A percentile compares a stretch with the other conserved stretches of the same genome.
phyloP scores from a whole-genome alignment of 1,284 basidiomycete species.

The Pseudozyma hubeiensis region DNA sequence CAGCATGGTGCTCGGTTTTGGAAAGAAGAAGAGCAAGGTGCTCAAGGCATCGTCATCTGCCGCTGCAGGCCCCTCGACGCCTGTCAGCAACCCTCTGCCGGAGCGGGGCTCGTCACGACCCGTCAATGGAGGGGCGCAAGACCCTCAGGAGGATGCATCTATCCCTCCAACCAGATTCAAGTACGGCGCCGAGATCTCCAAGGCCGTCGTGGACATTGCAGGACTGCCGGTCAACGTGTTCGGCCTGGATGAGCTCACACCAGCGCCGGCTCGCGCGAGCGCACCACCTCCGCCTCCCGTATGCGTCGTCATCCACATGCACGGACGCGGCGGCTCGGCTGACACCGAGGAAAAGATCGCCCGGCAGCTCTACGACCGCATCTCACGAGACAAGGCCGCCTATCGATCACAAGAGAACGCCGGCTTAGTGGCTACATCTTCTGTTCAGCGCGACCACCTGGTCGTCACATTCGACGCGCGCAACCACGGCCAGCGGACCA shows the following conservation, averaged over 20 bases:
- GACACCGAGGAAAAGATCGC: slow-evolving; percentile 59
- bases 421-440: slow-evolving; percentile 19
- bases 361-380: slow-evolving; percentile 57
- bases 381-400: slow-evolving; percentile 28
- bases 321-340: slow-evolving; percentile 62
- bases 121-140: neutral
- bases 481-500: slow-evolving; percentile 68
- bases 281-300: slow-evolving; percentile 57
- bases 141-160: slow-evolving; percentile 2
- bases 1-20: slow-evolving; percentile 33
- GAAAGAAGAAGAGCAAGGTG: slow-evolving; percentile 39
- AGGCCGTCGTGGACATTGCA: slow-evolving; percentile 49
- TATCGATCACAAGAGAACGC: slow-evolving; percentile 19
- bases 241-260: slow-evolving; percentile 60
- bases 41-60: slow-evolving; percentile 13
- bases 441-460: slow-evolving; percentile 58
- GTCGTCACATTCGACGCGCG: slow-evolving; percentile 69
- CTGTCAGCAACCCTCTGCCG: neutral
- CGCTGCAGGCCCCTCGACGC: slow-evolving; percentile 4
- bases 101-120: slow-evolving; percentile 16
- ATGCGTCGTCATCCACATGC: slow-evolving; percentile 61
- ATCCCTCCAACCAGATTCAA: slow-evolving; percentile 13
- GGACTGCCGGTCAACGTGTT: slow-evolving; percentile 65
- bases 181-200: slow-evolving; percentile 40
- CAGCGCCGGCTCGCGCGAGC: slow-evolving; percentile 39